phyloP scores from a whole-genome alignment of 2,329 filamentous ascomycete species.

The Colletotrichum tanaceti region DNA sequence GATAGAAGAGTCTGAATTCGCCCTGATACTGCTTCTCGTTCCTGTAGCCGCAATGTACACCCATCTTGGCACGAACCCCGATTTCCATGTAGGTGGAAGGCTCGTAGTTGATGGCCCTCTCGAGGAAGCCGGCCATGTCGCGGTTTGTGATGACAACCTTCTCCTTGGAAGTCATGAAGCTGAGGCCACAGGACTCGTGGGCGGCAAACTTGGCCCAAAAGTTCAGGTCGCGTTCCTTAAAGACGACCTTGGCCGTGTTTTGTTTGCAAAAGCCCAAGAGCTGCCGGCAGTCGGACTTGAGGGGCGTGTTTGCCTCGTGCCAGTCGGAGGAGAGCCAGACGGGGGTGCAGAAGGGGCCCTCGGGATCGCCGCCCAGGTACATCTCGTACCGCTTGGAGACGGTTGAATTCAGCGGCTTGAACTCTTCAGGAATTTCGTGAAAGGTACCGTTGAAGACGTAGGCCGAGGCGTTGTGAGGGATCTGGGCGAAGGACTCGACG shows the following conservation, averaged over 20 bases:
- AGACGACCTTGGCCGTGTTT: conserved; percentile 28
- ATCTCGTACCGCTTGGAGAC: conserved; percentile 26
- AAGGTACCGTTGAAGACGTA: conserved; percentile 16
- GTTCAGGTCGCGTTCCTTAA: conserved; percentile 25
- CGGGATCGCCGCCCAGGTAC: neutral
- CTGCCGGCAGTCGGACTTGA: conserved; percentile 15
- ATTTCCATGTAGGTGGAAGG: neutral
- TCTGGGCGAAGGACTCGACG: conserved; percentile 12
- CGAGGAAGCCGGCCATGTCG: conserved; percentile 31
- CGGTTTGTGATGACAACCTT: conserved; percentile 14
- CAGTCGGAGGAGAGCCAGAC: conserved; percentile 28
- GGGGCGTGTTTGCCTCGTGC: conserved; percentile 7
- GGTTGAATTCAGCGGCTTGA: neutral
- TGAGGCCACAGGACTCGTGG: conserved; percentile 31
- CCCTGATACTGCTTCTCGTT: neutral
- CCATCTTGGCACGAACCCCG: conserved; percentile 21
- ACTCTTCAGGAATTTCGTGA: neutral
- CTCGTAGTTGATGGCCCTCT: conserved; percentile 13
- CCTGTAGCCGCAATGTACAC: conserved; percentile 11
- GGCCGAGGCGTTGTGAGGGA: conserved; percentile 30
- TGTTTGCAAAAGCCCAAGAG: conserved; percentile 19
- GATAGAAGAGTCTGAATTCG: conserved; percentile 33
- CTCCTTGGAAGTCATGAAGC: conserved; percentile 18
- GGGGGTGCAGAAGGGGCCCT: conserved; percentile 23
- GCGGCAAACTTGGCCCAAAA: conserved; percentile 25